phyloP scores from a whole-genome alignment of 2,329 filamentous ascomycete genomes.

The Fusarium floridanum region DNA sequence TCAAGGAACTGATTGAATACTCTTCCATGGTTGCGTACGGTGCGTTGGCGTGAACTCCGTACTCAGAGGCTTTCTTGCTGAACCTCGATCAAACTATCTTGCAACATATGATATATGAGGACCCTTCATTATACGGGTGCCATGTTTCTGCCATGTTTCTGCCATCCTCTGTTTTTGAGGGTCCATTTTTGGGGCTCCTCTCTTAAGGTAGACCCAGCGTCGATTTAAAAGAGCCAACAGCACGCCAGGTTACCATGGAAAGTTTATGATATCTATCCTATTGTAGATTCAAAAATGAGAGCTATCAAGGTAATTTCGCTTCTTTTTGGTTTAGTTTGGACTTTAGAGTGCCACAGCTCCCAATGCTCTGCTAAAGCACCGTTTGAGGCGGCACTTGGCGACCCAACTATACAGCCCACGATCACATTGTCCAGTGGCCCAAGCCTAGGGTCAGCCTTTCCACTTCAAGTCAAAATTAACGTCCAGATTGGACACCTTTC shows the following conservation, averaged over 20 bases:
- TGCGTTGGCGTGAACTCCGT: not conserved
- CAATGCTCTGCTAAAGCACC: not conserved
- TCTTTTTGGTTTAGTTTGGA: not conserved
- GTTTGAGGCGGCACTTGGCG: not conserved
- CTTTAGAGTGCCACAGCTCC: not conserved
- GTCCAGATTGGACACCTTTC: not conserved
- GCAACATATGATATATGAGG: not conserved
- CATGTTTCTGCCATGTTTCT: not conserved
- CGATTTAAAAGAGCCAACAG: not conserved
- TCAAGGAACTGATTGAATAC: not conserved
- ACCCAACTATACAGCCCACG: not conserved
- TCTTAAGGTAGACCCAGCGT: not conserved
- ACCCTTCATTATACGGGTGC: not conserved
- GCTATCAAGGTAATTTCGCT: not conserved
- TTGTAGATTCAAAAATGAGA: not conserved
- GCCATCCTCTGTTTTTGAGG: not conserved
- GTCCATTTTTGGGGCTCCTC: not conserved
- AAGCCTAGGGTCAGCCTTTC: not conserved
- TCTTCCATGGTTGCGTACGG: not conserved
- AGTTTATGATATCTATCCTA: not conserved
- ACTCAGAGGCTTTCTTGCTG: not conserved
- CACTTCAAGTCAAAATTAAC: not conserved
- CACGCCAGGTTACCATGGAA: not conserved
- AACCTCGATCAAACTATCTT: not conserved
- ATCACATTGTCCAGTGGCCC: not conserved